Evolutionary conservation across 2,329 filamentous ascomycete genomes (phyloP), one percentile per base, ranked within the genome.

Genomic region (Nemania sp.): DNA sequence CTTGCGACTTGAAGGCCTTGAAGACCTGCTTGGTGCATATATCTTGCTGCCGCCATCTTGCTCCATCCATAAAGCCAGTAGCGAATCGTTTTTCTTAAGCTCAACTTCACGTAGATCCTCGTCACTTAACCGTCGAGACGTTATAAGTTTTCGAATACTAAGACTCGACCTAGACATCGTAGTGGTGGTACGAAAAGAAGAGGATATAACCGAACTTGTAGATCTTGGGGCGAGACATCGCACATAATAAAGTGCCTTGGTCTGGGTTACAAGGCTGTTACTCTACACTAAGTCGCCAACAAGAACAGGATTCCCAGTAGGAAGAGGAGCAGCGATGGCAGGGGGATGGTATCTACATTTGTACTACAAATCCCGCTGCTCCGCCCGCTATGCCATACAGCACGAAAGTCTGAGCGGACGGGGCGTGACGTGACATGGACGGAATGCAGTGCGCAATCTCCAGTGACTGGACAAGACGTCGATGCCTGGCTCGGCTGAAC

Each of bases 131-230:
- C 66, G 61, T 48, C 69, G 62, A 46, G 71, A 69, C 28, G 70
- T 68, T 56, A 77, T 72, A 23, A 78, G 66, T 65, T 70, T 72
- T 56, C 75, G 73, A 60, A 78, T 76, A 63, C 66, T 75, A 64
- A 77, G 73, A 57, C 66, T 67, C 41, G 73, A 68, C 58, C 70
- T 72, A 51, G 75, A 75, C 37, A 63, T 53, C 69, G 75, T 77
- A 53, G 51, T 73, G 67, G 57, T 46, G 55, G 56, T 58, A 52
- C 51, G 52, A 68, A 54, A 56, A 52, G 65, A 65, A 61, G 62
- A 60, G 60, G 53, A 48, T 54, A 57, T 52, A 54, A 64, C 61
- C 62, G 66, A 62, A 57, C 57, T 61, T 59, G 59, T 42, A 56
- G 56, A 61, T 46, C 55, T 36, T 50, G 54, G 61, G 64, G 62